A percentile compares a stretch with the other conserved stretches of the same genome.
Evolutionary conservation across 2,329 filamentous ascomycete species (phyloP).

Genomic region (Colletotrichum sp.): DNA sequence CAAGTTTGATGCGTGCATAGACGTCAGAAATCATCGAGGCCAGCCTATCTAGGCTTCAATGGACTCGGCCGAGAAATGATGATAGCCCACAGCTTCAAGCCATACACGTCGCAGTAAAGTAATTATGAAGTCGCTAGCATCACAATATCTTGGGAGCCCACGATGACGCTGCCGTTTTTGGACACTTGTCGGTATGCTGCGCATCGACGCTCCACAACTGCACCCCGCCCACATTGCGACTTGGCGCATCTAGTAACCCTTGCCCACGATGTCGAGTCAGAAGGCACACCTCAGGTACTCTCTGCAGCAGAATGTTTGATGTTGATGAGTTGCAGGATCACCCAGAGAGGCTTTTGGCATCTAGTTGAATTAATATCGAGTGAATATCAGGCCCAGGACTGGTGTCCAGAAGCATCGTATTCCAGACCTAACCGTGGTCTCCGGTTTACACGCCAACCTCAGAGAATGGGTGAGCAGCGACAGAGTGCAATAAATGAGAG

Average conservation of each 20-base stretch:
- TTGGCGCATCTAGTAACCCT: background rate
- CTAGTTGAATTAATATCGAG: background rate
- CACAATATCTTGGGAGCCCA: background rate
- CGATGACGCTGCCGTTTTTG: background rate
- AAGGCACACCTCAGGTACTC: background rate
- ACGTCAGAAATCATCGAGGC: background rate
- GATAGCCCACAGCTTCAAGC: too few relatives aligned
- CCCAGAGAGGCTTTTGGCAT: background rate
- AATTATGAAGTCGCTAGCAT: background rate
- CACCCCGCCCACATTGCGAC: background rate
- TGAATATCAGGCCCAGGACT: background rate
- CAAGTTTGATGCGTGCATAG: rapidly evolving
- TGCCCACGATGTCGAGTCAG: background rate
- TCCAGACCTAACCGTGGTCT: rapidly evolving
- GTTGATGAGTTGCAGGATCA: background rate
- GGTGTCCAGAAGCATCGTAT: background rate
- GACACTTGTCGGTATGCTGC: background rate
- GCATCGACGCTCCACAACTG: background rate
- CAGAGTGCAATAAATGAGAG: rapidly evolving
- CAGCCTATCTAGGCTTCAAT: background rate
- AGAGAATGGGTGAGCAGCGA: background rate
- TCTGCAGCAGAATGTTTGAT: background rate
- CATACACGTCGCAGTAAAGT: background rate
- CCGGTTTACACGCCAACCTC: background rate
- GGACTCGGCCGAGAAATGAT: too few relatives aligned